Base-by-base conservation (phyloP, 2,329 filamentous ascomycete genomes). In the Scedosporium dehoogii region DNA sequence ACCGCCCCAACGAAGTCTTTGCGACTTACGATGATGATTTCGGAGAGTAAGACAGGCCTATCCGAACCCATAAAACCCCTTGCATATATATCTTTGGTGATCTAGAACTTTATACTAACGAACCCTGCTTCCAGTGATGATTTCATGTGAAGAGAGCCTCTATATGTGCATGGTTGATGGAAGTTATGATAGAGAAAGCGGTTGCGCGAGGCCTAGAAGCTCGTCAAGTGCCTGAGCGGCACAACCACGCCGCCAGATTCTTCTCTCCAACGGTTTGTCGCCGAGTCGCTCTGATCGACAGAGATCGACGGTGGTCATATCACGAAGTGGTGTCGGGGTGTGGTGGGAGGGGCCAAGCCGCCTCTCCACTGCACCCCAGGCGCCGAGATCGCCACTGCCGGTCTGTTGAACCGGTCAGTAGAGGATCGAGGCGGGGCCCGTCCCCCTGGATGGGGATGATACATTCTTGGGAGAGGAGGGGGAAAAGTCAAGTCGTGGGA, bases 11-110 rank as follows among this genome's bases (percentile, higher is more conserved):
- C 59, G 81, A 86, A 16, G 93, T 97, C 74, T 86, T 85, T n/a
- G 84, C 82, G 63, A 79, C 85, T 58, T 96, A 97, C 71, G 90
- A 91, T 33, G 89, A 92, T 62, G 80, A 73, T 64, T 91, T 91
- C 71, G 93, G 90, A 77, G 93, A 96, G 85, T 91, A 81, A 81
- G 91, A 87, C 21, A 9, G 58, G 6, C 60, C 29, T 25, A 4
- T 44, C 23, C 23, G 2, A 18, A 2, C 27, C 14, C 29, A 9
- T 9, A 9, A 3, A 5, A 5, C 25, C 5, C 42, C 14, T 3
- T 48, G 4, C 44, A n/a, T 25, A 44, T 14, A 5, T 25, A 12
- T 44, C 14, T 0, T 12, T 14, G 9, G 25, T 44, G 29, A 44
- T 44, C 23, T n/a, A 14, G 29, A 48, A 48, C 9, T 48, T 48